Conservation (phyloP, 768 basidiomycete genomes). For the Sporobolomyces phaffii region DNA sequence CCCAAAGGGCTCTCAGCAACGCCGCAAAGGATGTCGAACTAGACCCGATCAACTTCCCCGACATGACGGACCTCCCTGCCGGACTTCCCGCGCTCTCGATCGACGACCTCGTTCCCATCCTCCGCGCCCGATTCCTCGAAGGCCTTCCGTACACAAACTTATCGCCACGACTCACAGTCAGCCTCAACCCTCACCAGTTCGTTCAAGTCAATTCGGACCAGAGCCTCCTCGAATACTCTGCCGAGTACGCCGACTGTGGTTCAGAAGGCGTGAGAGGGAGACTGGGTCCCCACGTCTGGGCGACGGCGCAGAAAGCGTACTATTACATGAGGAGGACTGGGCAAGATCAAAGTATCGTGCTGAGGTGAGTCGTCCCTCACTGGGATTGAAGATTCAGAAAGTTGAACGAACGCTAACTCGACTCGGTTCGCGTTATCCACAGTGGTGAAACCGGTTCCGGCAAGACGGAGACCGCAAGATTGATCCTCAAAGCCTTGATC, state of each 20-base stretch:
- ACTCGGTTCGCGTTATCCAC: neutral
- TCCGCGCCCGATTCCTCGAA: constrained; percentile 78
- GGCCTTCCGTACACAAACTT: constrained; percentile 73
- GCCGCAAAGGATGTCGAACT: constrained; percentile 16
- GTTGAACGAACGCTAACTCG: constrained; percentile 1
- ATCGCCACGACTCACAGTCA: constrained; percentile 67
- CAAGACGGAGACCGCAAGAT: constrained; percentile 81
- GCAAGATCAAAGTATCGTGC: constrained; percentile 83
- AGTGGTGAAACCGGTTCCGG: constrained; percentile 91
- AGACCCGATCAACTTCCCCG: constrained; percentile 29
- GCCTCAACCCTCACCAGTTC: constrained; percentile 90
- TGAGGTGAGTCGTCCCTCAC: constrained; percentile 62
- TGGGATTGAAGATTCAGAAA: no score
- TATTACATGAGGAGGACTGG: constrained; percentile 91
- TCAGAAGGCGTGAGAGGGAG: constrained; percentile 51
- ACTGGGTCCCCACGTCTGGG: constrained; percentile 79
- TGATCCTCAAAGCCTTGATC: constrained; percentile 87
- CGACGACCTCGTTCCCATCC: constrained; percentile 77
- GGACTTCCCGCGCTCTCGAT: constrained; percentile 58
- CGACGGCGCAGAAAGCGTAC: constrained; percentile 82
- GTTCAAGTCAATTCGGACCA: constrained; percentile 76
- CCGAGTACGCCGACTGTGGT: constrained; percentile 65
- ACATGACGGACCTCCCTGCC: constrained; percentile 59
- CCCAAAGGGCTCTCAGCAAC: neutral
- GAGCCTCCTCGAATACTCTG: constrained; percentile 73